Base-by-base conservation (phyloP, 306 rosid genomes). In the Acacia melanoxylon region DNA sequence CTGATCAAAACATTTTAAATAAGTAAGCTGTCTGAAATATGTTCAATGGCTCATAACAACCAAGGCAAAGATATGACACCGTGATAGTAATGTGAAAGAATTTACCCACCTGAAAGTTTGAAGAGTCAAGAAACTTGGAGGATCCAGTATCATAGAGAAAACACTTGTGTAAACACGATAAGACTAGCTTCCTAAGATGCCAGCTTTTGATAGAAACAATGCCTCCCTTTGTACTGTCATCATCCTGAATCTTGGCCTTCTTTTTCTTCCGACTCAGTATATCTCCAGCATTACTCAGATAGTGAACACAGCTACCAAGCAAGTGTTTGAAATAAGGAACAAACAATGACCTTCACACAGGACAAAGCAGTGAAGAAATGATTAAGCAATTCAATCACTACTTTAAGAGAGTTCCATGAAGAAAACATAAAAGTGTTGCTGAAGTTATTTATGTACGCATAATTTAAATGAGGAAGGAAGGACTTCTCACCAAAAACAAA, bases 321-420 rank as follows among this genome's bases (percentile, higher is more conserved):
- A 95, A 84, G 90, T 89, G 89, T 81, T 93, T 95, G 89, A 93
- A 93, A 88, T 93, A 95, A 35, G 99, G 95, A 86, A 95, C 94
- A 87, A 95, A 95, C 81, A 95, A 87, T 42, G 98, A 93, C 92
- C 98, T 95, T 85, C 79, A 89, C 37, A 74, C 35, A 37, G 17
- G 69, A 59, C 37, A 49, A 20, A 68, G 68, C 31, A 85, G 52
- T 31, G 74, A 20, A 2, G 24, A 75, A 68, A 42, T 54, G 52
- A 73, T 67, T 65, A 72, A 17, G 78, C 54, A 67, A 35, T 54
- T 51, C 78, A 74, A 52, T 51, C 48, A 51, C 65, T 62, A 69
- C 68, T 52, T 68, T 3, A 8, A 16, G 63, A 41, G 27, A 70
- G 37, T 17, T 62, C 5, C 59, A 72, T 45, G 51, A 72, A 22